Percentiles rank a stretch among this genome's conserved stretches.
These are phyloP conservation scores for Amylocarpus encephaloides DNA, from an alignment of 2,329 filamentous ascomycete genomes.

Conservation along the genomic window DNA sequence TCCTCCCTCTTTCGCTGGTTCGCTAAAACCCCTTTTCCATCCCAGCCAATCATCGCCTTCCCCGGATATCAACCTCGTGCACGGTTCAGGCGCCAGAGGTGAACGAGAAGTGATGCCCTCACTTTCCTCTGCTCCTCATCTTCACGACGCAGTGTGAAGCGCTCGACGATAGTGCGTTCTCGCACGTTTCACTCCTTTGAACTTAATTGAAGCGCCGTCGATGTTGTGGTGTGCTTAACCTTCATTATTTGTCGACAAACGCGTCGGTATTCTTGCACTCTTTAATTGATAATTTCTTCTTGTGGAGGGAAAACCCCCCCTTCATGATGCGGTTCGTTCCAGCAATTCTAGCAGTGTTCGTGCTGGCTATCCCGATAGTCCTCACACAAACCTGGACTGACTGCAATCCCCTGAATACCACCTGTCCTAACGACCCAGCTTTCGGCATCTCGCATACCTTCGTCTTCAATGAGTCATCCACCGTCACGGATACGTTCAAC, in stretches of 20 bases:
- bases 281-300: background rate
- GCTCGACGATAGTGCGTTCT: no score
- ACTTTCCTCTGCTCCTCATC: background rate
- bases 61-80: background rate
- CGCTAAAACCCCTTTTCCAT: background rate
- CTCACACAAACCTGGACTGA: slow-evolving; percentile 68
- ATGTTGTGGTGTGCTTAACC: background rate
- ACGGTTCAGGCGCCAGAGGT: background rate
- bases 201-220: background rate
- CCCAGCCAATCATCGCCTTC: slow-evolving; percentile 2
- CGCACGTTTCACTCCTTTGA: no score
- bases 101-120: background rate
- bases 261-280: background rate
- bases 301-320: background rate
- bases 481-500: slow-evolving; percentile 55
- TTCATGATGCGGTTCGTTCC: slow-evolving; percentile 21
- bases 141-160: no score
- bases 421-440: slow-evolving; percentile 65
- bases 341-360: slow-evolving; percentile 16
- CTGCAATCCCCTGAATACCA: slow-evolving; percentile 70
- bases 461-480: slow-evolving; percentile 55
- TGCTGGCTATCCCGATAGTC: slow-evolving; percentile 34
- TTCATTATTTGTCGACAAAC: background rate
- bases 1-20: no score
- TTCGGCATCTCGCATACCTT: slow-evolving; percentile 58